Evolutionary conservation across 371 early-diverging fungal species (phyloP), one percentile per base, ranked within the genome.

Genomic region (Zopfochytrium polystomum): DNA sequence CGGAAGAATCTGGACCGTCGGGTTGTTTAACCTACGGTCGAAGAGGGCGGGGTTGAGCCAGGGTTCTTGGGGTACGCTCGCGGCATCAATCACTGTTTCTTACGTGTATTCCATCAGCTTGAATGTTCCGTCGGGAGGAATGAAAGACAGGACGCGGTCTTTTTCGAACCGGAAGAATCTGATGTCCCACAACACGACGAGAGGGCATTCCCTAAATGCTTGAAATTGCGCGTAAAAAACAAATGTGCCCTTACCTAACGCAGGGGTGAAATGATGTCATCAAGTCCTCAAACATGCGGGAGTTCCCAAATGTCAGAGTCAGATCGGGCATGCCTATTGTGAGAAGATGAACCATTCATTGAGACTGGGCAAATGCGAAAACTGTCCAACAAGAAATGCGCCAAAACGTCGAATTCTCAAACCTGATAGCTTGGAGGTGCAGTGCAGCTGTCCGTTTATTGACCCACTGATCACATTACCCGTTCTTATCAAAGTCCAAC

Each of bases 71-170:
- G 11, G 51, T 55, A 47, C 43, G 66, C n/a, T 75, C 73, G 62
- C 81, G 82, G 60, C 18, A 60, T 29, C 18, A 51, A 52, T n/a
- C 29, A 13, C 2, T 56, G 25, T 18, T 7, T 22, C 67, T 34
- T 54, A 73, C 74, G 45, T 65, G 68, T 91, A 95, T 11, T 85
- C 87, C 84, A 91, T 88, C 38, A 93, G 80, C 56, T 86, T 90
- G 71, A 93, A 93, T 34, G 82, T 82, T 4, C 94, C 95, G 73
- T 96, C 95, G 6, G 96, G 96, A 18, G 96, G 96, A 2, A 94
- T 85, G 81, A 94, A 96, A 1, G 89, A 90, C 20, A 96, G 72
- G 1, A 84, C 75, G 27, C 86, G 81, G 52, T 93, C 91, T 34
- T 80, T 77, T 53, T 90, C 88, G 84, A 87, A 95, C 55, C 88